Base-by-base conservation (phyloP, 176 grass and related monocot species). In the Rhynchospora breviuscula region DNA sequence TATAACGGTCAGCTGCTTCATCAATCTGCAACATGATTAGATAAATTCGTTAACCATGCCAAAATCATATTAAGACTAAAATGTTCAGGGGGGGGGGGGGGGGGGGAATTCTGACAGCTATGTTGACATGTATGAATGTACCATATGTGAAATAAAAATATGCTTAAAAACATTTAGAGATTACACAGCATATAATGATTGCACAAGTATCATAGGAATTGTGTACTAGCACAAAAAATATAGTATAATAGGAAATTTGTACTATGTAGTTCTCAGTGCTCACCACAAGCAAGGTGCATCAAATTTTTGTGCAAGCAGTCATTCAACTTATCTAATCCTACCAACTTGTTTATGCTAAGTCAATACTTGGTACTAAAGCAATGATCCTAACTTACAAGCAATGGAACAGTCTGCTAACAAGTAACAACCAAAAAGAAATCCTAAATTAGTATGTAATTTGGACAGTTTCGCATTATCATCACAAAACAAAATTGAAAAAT, bases 1-100 rank as follows among this genome's bases (percentile, higher is more conserved):
- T 88, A 85, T 94, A 98, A 7, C 90, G 88, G 77, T 98, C 95
- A 0, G 85, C 90, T 14, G 84, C 95, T 64, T 98, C 90, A 8
- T 92, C 90, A 71, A 98, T 98, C 95, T 98, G 85, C 44, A 89
- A 89, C 64, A 82, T 31, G 1, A 67, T 67, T 18, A 82, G 0
- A 31, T 19, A 54, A 12, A 11, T 19, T 29, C 31, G 6, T 23
- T 23, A 13, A 67, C n/a, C 46, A 67, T 63, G 29, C 66, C 13
- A 31, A 54, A 76, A 74, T 74, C 12, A 8, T 52, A 56, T 76
- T 54, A 29, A 53, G 47, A 25, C 57, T 33, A 8, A 22, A 56
- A 78, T 78, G 73, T 8, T 21, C 48, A 9, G 14, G 45, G 13
- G n/a, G n/a, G n/a, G n/a, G n/a, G n/a, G n/a, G n/a, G n/a, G n/a